These are phyloP conservation scores for Rhizophora mangle DNA, from an alignment of 345 rosid species.

Conservation along the genomic window DNA sequence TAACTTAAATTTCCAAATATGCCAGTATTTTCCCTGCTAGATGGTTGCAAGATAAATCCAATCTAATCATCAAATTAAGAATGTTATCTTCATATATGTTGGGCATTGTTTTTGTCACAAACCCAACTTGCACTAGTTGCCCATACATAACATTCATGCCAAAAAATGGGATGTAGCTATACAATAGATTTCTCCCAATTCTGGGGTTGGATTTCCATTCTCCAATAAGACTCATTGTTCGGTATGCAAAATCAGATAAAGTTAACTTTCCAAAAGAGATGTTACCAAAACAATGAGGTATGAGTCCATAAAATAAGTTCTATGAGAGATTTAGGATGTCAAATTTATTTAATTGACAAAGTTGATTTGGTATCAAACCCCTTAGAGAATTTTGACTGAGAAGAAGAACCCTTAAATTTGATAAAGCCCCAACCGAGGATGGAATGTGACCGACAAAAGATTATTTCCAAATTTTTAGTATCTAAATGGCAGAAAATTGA, in stretches of 20 bases:
- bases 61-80: neutral
- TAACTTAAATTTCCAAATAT: too few species aligned
- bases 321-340: neutral
- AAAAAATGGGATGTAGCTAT: too few species aligned
- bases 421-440: neutral
- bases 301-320: neutral
- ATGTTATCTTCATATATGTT: neutral
- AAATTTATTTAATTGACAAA: neutral
- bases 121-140: neutral
- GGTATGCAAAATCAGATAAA: too few species aligned
- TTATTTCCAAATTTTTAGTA: neutral
- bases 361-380: neutral
- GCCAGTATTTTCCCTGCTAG: too few species aligned
- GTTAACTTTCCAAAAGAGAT: neutral
- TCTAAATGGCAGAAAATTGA: neutral
- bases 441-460: neutral
- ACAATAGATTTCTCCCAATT: accelerated
- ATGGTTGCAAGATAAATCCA: neutral
- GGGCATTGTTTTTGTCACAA: neutral
- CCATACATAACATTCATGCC: neutral
- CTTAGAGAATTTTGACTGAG: neutral
- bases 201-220: too few species aligned
- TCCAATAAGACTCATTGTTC: too few species aligned
- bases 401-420: neutral
- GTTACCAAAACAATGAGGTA: neutral